A percentile compares a stretch with the other conserved stretches of the same genome.
These are phyloP conservation scores for Umbelopsis sp. DNA, from an alignment of 192 early-diverging fungal genomes.

Conservation along the genomic window DNA sequence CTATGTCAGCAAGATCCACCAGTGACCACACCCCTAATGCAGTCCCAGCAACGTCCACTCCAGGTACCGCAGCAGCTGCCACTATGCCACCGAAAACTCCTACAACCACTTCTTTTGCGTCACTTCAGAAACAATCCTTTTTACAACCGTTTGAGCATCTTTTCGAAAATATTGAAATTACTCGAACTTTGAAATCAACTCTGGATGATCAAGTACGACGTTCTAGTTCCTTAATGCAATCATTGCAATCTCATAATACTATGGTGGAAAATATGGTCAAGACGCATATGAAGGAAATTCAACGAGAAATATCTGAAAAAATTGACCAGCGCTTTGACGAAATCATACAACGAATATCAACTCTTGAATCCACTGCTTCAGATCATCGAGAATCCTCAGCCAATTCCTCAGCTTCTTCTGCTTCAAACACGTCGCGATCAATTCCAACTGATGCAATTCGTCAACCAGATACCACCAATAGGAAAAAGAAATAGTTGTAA, in stretches of 20 bases:
- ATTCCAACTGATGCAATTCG: background rate
- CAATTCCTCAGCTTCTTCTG: background rate
- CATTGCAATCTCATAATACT: constrained; percentile 67
- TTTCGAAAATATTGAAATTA: constrained; percentile 62
- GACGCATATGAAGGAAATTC: constrained; percentile 72
- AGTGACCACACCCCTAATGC: constrained; percentile 5
- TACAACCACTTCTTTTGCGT: constrained; percentile 48
- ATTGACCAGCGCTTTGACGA: constrained; percentile 46
- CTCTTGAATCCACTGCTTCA: constrained; percentile 11
- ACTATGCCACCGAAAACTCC: constrained; percentile 48
- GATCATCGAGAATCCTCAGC: background rate
- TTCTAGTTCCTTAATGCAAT: constrained; percentile 69
- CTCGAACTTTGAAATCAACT: constrained; percentile 59
- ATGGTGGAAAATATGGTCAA: constrained; percentile 84
- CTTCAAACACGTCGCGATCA: background rate
- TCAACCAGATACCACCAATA: background rate
- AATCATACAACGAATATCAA: constrained; percentile 16
- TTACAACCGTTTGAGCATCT: constrained; percentile 56
- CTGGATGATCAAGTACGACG: constrained; percentile 79
- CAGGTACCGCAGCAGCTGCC: constrained; percentile 15
- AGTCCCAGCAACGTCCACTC: background rate
- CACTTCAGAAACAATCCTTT: constrained; percentile 52
- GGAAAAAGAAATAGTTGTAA: constrained; percentile 1
- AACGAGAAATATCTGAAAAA: constrained; percentile 59
- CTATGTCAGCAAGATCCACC: constrained; percentile 3